These are phyloP conservation scores for Ramalina intermedia DNA, from an alignment of 495 filamentous ascomycete genomes.

Conservation along the genomic window DNA sequence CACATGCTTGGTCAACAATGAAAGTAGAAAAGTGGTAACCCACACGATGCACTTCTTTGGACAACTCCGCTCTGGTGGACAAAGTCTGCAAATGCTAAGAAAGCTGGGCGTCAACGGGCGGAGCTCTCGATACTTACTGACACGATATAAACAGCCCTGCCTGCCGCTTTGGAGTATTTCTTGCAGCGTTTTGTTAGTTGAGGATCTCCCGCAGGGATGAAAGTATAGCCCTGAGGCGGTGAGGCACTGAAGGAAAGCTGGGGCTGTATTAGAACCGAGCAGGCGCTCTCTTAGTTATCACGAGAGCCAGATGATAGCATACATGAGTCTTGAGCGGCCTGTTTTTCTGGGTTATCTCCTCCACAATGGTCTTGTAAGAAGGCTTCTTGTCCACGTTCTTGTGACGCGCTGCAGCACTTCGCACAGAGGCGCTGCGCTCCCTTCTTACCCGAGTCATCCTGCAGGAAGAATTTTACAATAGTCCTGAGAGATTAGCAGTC, in stretches of 20 bases:
- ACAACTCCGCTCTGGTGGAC: slow-evolving; percentile 34
- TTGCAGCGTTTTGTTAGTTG: slow-evolving; percentile 63
- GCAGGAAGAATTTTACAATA: background rate
- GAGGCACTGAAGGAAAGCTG: slow-evolving; percentile 35
- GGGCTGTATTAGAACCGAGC: slow-evolving; percentile 12
- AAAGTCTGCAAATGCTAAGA: slow-evolving; percentile 24
- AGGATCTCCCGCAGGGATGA: slow-evolving; percentile 71
- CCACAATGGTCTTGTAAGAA: slow-evolving; percentile 42
- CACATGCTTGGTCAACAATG: slow-evolving; percentile 41
- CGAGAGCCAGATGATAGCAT: slow-evolving; percentile 17
- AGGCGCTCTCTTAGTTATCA: too few relatives aligned
- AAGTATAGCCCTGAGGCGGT: slow-evolving; percentile 66
- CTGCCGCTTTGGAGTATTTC: slow-evolving; percentile 56
- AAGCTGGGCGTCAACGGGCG: background rate
- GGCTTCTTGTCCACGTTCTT: slow-evolving; percentile 19
- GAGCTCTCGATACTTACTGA: slow-evolving; percentile 37
- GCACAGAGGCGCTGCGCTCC: slow-evolving; percentile 7
- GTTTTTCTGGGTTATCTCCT: slow-evolving; percentile 43
- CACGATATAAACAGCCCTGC: slow-evolving; percentile 59
- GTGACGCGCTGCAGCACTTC: slow-evolving; percentile 10
- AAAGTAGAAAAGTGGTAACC: slow-evolving; percentile 62
- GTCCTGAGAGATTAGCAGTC: too few relatives aligned
- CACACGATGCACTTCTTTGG: slow-evolving; percentile 56
- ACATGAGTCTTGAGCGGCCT: slow-evolving; percentile 44
- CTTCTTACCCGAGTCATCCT: slow-evolving; percentile 1